A percentile compares a stretch with the other conserved stretches of the same genome.
Conservation (phyloP, 2,329 filamentous ascomycete species). For the Lecanosticta acicola region DNA sequence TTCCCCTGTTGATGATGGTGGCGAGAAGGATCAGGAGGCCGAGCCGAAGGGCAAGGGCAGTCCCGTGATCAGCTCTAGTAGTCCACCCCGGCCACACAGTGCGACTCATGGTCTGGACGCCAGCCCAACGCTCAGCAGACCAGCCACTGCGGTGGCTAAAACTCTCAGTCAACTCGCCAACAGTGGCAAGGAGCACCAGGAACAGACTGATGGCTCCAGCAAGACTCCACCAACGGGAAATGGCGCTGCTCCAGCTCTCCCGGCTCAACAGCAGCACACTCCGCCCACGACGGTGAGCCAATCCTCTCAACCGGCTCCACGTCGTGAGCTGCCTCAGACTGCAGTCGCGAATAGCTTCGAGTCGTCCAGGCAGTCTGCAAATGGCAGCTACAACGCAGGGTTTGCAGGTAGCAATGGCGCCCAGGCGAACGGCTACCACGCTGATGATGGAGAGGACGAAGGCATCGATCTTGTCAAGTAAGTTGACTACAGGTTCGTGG, state of each 20-base stretch:
- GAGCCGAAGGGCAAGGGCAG: conserved; percentile 22
- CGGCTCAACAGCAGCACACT: conserved; percentile 20
- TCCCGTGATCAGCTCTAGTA: conserved; percentile 32
- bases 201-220: conserved; percentile 12
- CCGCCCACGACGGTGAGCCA: conserved; percentile 21
- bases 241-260: conserved; percentile 8
- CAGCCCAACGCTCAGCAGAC: conserved; percentile 29
- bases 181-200: conserved; percentile 10
- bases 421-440: conserved; percentile 26
- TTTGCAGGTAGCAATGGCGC: conserved; percentile 5
- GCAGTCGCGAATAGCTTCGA: conserved; percentile 20
- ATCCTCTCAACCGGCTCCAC: conserved; percentile 12
- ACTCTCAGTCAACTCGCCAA: conserved; percentile 27
- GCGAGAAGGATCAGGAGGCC: conserved; percentile 13
- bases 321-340: conserved; percentile 19
- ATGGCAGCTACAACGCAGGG: conserved; percentile 9
- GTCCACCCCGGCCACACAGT: conserved; percentile 25
- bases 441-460: conserved; percentile 41
- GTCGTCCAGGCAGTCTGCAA: conserved; percentile 9
- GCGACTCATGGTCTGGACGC: conserved; percentile 22
- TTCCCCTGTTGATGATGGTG: conserved; percentile 14
- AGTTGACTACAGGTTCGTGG: conserved; percentile 20
- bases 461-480: conserved; percentile 48
- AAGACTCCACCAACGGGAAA: conserved; percentile 18
- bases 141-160: conserved; percentile 30